Percentiles rank a stretch among this genome's conserved stretches.
These are phyloP conservation scores for Ogataea glucozyma DNA, from an alignment of 805 yeast species.

Conservation along the genomic window DNA sequence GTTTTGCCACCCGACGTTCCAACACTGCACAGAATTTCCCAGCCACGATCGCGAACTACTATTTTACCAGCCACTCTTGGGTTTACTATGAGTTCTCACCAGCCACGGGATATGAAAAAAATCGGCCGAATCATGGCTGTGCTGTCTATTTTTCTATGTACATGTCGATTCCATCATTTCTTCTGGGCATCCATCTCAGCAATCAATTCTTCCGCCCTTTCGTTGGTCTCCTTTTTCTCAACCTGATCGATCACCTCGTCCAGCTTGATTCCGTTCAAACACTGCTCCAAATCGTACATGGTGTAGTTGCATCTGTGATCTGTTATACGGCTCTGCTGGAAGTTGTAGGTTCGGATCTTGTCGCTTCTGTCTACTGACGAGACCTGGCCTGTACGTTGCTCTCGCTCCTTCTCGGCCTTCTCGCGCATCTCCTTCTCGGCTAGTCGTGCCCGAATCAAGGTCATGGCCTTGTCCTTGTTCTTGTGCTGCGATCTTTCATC, in stretches of 20 bases:
- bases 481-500: conserved; percentile 94
- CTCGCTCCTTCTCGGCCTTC: conserved; percentile 63
- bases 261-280: conserved; percentile 59
- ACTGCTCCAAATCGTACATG: conserved; percentile 70
- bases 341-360: conserved; percentile 91
- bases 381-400: conserved; percentile 78
- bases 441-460: conserved; percentile 75
- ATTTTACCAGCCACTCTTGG: conserved; percentile 3
- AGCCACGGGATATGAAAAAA: neutral
- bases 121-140: neutral
- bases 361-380: conserved; percentile 88
- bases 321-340: conserved; percentile 87
- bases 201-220: conserved; percentile 43
- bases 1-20: conserved; percentile 16
- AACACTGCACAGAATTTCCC: neutral
- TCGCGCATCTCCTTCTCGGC: conserved; percentile 77
- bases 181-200: conserved; percentile 20
- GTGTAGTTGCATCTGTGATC: conserved; percentile 89
- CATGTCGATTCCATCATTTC: neutral
- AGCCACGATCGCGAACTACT: conserved; percentile 5
- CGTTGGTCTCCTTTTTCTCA: conserved; percentile 46
- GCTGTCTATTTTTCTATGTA: conserved; percentile 1
- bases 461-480: conserved; percentile 90
- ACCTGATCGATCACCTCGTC: conserved; percentile 58
- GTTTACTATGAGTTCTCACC: neutral